phyloP scores from a whole-genome alignment of 2,329 filamentous ascomycete genomes.

The Fonsecaea pugnacius region DNA sequence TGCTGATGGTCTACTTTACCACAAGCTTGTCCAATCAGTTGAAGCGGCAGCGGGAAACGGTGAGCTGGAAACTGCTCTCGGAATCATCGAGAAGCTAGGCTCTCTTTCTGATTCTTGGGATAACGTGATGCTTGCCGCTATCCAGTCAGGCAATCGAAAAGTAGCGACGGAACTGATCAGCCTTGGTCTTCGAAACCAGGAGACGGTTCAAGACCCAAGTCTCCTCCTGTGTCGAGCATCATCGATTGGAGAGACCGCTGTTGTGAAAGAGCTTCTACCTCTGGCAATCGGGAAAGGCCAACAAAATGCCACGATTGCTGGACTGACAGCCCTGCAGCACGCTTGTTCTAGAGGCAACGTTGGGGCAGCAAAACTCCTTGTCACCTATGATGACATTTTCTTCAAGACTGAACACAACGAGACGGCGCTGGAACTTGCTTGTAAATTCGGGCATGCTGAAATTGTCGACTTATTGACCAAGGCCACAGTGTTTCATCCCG shows the following conservation, averaged over 20 bases:
- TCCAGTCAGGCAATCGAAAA: not conserved
- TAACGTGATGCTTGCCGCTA: not conserved
- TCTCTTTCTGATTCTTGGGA: not conserved
- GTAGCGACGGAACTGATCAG: not conserved
- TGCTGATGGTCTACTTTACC: not conserved
- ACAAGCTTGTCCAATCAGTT: not conserved
- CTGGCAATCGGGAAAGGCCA: not conserved
- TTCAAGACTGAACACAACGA: not conserved
- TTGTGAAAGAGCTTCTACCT: not conserved
- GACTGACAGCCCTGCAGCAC: not conserved
- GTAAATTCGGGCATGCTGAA: not conserved
- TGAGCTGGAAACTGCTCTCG: not conserved
- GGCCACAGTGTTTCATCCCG: not conserved
- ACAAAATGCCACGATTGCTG: not conserved
- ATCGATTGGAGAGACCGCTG: not conserved
- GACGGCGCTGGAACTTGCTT: not conserved
- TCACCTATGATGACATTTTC: not conserved
- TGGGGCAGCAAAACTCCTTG: not conserved
- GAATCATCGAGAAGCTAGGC: not conserved
- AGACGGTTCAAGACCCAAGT: not conserved
- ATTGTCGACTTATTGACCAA: not conserved
- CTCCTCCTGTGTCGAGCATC: not conserved
- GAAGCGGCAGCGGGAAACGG: not conserved
- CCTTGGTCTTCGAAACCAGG: not conserved
- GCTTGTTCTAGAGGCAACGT: not conserved